Evolutionary conservation across 2,329 filamentous ascomycete genomes (phyloP), one percentile per base, ranked within the genome.

Genomic region (Elsinoe ampelina): DNA sequence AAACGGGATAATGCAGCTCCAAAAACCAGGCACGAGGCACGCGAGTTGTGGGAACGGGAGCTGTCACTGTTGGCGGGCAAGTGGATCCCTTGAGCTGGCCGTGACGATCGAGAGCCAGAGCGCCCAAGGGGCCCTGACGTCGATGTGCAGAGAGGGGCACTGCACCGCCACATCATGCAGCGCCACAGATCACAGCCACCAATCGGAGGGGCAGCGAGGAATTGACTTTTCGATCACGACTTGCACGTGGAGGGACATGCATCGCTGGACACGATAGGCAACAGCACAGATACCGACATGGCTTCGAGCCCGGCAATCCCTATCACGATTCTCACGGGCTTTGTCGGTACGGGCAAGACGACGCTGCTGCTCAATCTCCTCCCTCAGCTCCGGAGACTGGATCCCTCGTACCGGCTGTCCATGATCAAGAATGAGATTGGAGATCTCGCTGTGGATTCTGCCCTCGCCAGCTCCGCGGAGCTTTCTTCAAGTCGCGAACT

Each of bases 351-450:
- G 7, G 93, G 93, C 58, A 97, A 97, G 75, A 98, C 93, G 1
- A 97, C 93, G 1, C 80, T 98, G 58, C 90, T 98, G 62, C 84
- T 98, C 60, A 93, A 93, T 72, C 86, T 98, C 11, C 80, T 97
- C 63, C 90, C 91, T 0, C 93, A 98, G 75, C 85, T 98, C 12
- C 84, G 84, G 57, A 85, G 84, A 60, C 95, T 96, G 79, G 86
- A 86, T 59, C 84, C 85, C 55, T 86, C 84, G 62, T 97, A 98
- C 81, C 87, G 86, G 58, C 87, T 98, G 62, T 93, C 92, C 1
- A 84, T 98, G 13, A 81, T 98, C 57, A 98, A 98, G 71, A 98
- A 98, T 73, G 93, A 98, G 74, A 97, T 96, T 71, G 93, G 93
- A 68, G 91, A 97, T 70, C 74, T 98, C 41, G 91, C 90, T 35